Base-by-base conservation (phyloP, 371 early-diverging fungal genomes). In the Mucor lusitanicus region DNA sequence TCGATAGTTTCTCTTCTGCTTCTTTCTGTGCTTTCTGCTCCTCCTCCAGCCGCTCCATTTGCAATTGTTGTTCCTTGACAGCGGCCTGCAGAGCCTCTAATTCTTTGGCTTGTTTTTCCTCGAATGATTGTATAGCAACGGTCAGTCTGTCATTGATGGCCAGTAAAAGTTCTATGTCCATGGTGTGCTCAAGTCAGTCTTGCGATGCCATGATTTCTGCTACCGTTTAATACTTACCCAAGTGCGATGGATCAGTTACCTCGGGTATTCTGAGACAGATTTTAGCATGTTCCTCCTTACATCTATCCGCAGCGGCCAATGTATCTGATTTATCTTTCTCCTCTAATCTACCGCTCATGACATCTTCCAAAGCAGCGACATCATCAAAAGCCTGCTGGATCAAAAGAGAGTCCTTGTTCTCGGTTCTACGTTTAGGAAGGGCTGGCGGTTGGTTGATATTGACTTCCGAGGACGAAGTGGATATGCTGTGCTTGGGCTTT, bases 141-240 rank as follows among this genome's bases (percentile, higher is more conserved):
- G 73, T 76, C 28, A 84, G 57, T 27, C 78, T 59, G 63, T 84
- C 84, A 56, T 81, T 84, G 2, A 81, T 30, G 9, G 56, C 70
- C 17, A 84, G 64, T 15, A 79, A 40, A 33, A 68, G 48, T 15
- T 65, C 83, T 83, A 56, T 37, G 28, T 11, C 9, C 35, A 35
- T 33, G n/a, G 42, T 23, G 32, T 27, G n/a, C 9, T 21, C 21
- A 30, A 3, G 6, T 48, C 19, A 6, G 23, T n/a, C 6, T n/a
- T 42, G 13, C 44, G 15, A 15, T 42, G 13, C 13, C n/a, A 13
- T 48, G 8, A 21, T 48, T 21, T 48, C 19, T 28, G 37, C 17
- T 30, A 6, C 2, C 9, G 32, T 61, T 6, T 50, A 7, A 21
- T 5, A 27, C 44, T 64, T 78, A 86, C 86, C 80, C 28, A 87